phyloP scores from a whole-genome alignment of 2,329 filamentous ascomycete genomes.

The Saccharata proteae region DNA sequence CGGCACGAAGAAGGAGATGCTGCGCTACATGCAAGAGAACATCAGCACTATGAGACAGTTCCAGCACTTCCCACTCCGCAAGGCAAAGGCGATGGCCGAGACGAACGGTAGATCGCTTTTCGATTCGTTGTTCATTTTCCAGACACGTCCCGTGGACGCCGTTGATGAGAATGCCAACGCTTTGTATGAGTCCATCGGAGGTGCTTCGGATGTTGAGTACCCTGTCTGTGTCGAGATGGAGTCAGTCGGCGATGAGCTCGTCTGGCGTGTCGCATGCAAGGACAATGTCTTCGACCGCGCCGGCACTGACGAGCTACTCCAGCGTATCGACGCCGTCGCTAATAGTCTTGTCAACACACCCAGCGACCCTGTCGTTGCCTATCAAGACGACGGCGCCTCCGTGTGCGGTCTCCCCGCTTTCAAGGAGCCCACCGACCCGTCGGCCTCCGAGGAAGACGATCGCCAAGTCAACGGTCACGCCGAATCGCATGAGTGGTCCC shows the following conservation, averaged over 20 bases:
- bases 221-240: constrained; percentile 76
- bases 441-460: background rate
- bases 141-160: constrained; percentile 37
- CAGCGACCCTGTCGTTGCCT: constrained; percentile 41
- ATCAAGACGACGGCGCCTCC: constrained; percentile 40
- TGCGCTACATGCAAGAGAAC: constrained; percentile 62
- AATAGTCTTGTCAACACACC: constrained; percentile 40
- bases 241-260: constrained; percentile 38
- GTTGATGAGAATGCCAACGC: constrained; percentile 5
- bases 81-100: constrained; percentile 45
- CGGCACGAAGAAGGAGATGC: constrained; percentile 50
- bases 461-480: background rate
- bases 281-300: constrained; percentile 37
- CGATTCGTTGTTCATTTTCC: constrained; percentile 55
- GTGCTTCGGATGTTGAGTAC: constrained; percentile 63
- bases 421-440: constrained; percentile 14
- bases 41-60: constrained; percentile 54
- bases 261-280: constrained; percentile 65
- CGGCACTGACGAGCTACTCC: constrained; percentile 41
- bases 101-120: constrained; percentile 39
- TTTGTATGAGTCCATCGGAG: constrained; percentile 52
- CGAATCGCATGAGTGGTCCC: constrained; percentile 16
- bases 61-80: constrained; percentile 67
- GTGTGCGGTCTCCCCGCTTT: constrained; percentile 51
- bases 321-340: constrained; percentile 48